Percentiles rank a stretch among this genome's conserved stretches.
phyloP scores from a whole-genome alignment of 441 rosid species.

The Dalechampia spathulata region DNA sequence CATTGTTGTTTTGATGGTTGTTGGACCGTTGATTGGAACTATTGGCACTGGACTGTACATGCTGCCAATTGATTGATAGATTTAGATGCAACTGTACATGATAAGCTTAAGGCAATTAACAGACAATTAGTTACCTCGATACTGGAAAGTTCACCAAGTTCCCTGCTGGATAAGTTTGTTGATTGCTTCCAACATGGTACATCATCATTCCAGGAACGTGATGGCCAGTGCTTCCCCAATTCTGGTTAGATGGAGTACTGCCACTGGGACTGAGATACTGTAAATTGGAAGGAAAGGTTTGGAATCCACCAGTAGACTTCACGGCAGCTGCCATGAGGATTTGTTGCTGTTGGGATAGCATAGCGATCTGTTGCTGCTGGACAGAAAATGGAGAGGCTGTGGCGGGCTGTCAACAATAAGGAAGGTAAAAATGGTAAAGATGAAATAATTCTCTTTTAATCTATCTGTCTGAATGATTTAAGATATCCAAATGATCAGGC shows the following conservation, averaged over 20 bases:
- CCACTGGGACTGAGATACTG: conserved; percentile 21
- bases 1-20: conserved; percentile 15
- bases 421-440: conserved; percentile 9
- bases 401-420: conserved; percentile 32
- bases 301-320: conserved; percentile 19
- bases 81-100: background rate
- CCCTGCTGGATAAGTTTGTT: conserved; percentile 23
- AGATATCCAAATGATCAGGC: no score
- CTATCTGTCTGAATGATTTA: no score
- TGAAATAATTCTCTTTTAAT: no score
- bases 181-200: conserved; percentile 38
- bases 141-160: conserved; percentile 26
- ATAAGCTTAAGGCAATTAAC: background rate
- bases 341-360: conserved; percentile 31
- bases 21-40: conserved; percentile 25
- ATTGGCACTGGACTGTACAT: conserved; percentile 18
- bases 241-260: conserved; percentile 16
- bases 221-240: conserved; percentile 26
- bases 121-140: conserved; percentile 25
- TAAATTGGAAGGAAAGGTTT: conserved; percentile 12
- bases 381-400: conserved; percentile 31
- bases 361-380: conserved; percentile 33
- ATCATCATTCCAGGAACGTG: conserved; percentile 36
- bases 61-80: conserved; percentile 23
- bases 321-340: conserved; percentile 19